Base-by-base conservation (phyloP, 768 basidiomycete species). In the Termitomyces sp. region DNA sequence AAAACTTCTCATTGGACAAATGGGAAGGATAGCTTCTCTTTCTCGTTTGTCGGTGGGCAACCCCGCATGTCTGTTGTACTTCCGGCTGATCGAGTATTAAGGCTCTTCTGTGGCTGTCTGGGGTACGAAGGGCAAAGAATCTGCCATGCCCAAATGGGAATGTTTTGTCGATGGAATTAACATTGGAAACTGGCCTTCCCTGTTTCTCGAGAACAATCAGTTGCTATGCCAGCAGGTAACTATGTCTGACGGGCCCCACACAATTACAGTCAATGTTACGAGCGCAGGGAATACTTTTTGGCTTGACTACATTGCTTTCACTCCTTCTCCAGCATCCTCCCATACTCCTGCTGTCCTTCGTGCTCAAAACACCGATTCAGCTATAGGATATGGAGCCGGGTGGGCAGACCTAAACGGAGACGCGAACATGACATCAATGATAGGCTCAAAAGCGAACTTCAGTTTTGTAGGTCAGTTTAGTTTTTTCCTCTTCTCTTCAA, bases 1-100 rank as follows among this genome's bases (percentile, higher is more conserved):
- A 63, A 59, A 32, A 72, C 72, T 12, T 56, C 70, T 26, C 72
- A 74, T 57, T 71, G 69, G 10, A 74, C 70, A n/a, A 69, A 64
- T 5, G 44, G 55, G 2, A 65, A 66, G 52, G 70, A 64, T 5
- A 72, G 68, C 57, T 44, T 73, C 12, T 65, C 69, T 4, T 72
- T 70, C 35, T 60, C 62, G 5, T 75, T 74, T 60, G 59, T 59
- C 59, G 75, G 74, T 76, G 23, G 5, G 58, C 47, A 28, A 2
- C n/a, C 41, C 8, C 3, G 0, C 5, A 30, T 20, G 2, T 26
- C 23, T 40, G 16, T 36, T 7, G 14, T 20, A 9, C 16, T 47
- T n/a, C 6, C 10, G 36, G 20, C 20, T 40, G 33, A 23, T 20
- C 32, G 10, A n/a, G 8, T 30, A 14, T 14, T 18, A 16, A 50